Evolutionary conservation across 208 protist species (phyloP).

Genomic region (Phytomonas francai): DNA sequence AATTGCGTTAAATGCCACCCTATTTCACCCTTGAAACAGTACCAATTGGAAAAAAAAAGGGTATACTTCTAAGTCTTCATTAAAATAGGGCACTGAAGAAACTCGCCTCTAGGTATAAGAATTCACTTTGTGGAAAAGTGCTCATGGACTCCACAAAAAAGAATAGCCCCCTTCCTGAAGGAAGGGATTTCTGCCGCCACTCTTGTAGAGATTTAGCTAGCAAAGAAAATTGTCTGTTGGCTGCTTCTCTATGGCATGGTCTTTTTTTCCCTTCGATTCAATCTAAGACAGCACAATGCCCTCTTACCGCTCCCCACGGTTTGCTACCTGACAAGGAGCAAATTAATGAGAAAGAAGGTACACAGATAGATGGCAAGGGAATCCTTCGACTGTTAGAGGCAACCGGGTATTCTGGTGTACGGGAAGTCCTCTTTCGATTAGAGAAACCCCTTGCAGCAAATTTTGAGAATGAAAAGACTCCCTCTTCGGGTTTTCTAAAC

Average conservation of each 20-base stretch:
- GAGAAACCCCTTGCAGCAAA: neutral
- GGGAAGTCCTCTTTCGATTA: neutral
- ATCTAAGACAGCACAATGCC: neutral
- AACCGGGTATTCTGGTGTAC: neutral
- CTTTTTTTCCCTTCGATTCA: slow-evolving; percentile 7
- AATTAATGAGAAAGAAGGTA: neutral
- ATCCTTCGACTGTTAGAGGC: neutral
- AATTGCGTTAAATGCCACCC: neutral
- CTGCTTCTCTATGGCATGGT: neutral
- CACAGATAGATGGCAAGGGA: neutral
- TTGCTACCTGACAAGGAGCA: neutral
- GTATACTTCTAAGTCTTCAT: neutral
- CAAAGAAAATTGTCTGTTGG: neutral
- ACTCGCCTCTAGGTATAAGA: neutral
- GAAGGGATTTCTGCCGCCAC: neutral
- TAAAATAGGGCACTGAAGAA: neutral
- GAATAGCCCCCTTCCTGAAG: neutral
- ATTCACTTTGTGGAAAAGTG: neutral
- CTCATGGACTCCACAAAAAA: neutral
- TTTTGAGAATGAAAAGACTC: neutral
- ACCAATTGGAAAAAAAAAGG: neutral
- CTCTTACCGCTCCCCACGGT: neutral
- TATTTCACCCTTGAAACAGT: neutral
- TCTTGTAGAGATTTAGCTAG: neutral
- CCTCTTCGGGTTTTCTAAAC: neutral